Evolutionary conservation across 768 basidiomycete species (phyloP).

Genomic region (Pleurotus djamor): DNA sequence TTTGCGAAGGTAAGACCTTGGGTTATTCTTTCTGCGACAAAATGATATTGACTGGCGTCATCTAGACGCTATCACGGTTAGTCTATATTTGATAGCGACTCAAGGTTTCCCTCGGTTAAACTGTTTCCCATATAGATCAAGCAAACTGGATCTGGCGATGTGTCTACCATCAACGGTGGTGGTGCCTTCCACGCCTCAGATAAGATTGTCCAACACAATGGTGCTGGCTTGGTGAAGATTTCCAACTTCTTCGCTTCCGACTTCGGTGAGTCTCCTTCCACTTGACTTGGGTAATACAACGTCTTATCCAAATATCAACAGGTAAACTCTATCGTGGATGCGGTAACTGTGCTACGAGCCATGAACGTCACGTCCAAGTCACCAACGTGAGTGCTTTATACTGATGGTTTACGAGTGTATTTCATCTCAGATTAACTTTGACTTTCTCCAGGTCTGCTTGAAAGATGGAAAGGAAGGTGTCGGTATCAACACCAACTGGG

Average conservation of each 20-base stretch:
- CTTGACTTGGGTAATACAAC: neutral
- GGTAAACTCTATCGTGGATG: slow-evolving; percentile 26
- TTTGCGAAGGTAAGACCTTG: too few species aligned
- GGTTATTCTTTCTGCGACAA: too few species aligned
- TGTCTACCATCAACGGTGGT: slow-evolving; percentile 22
- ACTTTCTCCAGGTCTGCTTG: slow-evolving; percentile 16
- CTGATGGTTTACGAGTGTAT: too few species aligned
- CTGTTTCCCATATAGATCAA: slow-evolving; percentile 14
- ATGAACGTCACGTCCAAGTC: slow-evolving; percentile 21
- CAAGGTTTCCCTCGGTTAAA: neutral
- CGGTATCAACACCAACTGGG: slow-evolving; percentile 25
- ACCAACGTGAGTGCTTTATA: slow-evolving; percentile 15
- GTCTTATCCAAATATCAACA: neutral
- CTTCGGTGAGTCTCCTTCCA: slow-evolving; percentile 15
- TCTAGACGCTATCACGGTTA: slow-evolving; percentile 20
- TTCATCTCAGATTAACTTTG: neutral
- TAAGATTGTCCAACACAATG: slow-evolving; percentile 27
- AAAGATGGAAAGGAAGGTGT: slow-evolving; percentile 18
- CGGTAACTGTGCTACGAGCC: slow-evolving; percentile 21
- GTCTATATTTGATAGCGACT: neutral
- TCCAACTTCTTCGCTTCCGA: slow-evolving; percentile 22
- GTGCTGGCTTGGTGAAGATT: slow-evolving; percentile 20
- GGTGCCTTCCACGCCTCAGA: slow-evolving; percentile 22
- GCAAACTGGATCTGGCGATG: slow-evolving; percentile 23
- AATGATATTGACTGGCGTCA: too few species aligned